phyloP scores from a whole-genome alignment of 2,329 filamentous ascomycete genomes.

The Bipolaris victoriae region DNA sequence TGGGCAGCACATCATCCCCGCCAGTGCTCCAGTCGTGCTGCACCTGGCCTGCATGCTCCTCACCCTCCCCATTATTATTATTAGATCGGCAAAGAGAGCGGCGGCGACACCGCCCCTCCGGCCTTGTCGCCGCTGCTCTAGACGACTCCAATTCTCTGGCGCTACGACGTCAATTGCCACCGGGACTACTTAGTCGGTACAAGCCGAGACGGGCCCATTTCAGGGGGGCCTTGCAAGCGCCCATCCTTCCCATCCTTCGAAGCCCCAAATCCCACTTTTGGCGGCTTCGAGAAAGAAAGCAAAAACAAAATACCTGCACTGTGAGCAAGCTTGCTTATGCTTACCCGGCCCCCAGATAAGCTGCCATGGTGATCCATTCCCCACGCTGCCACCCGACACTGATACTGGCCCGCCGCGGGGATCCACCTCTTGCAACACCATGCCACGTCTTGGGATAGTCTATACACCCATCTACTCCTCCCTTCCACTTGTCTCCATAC shows the following conservation, averaged over 20 bases:
- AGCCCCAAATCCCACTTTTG: slow-evolving; percentile 1
- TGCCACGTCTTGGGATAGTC: background rate
- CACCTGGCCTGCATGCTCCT: background rate
- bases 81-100: slow-evolving; percentile 8
- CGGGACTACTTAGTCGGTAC: slow-evolving; percentile 7
- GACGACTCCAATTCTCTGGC: slow-evolving; percentile 4
- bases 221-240: background rate
- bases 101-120: too few species aligned
- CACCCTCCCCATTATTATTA: background rate
- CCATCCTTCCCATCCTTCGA: background rate
- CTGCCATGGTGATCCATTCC: slow-evolving; percentile 4
- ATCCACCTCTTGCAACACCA: background rate
- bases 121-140: too few species aligned
- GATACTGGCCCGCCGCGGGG: background rate
- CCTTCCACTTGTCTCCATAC: background rate
- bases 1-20: slow-evolving; percentile 16
- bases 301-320: background rate
- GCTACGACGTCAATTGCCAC: slow-evolving; percentile 13
- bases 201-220: slow-evolving; percentile 5
- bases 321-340: background rate
- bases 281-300: slow-evolving; percentile 3
- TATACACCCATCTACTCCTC: background rate
- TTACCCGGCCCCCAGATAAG: slow-evolving; percentile 9
- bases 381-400: background rate
- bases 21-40: background rate